Conservation (phyloP, 257 asterid genomes). For the Avicennia marina region DNA sequence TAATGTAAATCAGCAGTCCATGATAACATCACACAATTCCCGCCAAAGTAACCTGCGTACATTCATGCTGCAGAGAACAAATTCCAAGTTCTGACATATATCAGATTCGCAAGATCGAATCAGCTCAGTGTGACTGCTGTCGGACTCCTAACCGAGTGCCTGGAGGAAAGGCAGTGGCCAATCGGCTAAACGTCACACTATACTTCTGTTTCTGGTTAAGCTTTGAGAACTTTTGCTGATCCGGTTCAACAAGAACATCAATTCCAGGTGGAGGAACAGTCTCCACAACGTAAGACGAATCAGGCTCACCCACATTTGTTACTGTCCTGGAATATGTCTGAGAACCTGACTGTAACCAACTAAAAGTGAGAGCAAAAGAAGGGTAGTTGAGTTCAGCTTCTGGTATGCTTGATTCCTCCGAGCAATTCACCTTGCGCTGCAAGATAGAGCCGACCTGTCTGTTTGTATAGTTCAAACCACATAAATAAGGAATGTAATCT, state of each 20-base stretch:
- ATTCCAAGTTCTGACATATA: neutral
- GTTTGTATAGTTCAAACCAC: conserved; percentile 34
- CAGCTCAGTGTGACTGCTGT: conserved; percentile 17
- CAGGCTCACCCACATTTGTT: conserved; percentile 30
- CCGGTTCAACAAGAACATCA: conserved; percentile 28
- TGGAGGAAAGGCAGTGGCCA: neutral
- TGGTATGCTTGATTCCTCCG: conserved; percentile 15
- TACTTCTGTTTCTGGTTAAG: conserved; percentile 29
- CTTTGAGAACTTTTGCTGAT: conserved; percentile 17
- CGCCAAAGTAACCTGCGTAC: too few species aligned
- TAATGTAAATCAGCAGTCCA: too few species aligned
- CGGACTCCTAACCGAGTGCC: conserved; percentile 31
- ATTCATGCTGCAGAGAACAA: neutral
- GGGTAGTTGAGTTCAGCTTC: conserved; percentile 41
- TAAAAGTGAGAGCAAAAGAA: conserved; percentile 23
- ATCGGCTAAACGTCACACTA: conserved; percentile 24
- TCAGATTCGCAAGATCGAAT: neutral
- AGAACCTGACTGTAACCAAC: neutral
- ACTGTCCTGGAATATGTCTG: conserved; percentile 35
- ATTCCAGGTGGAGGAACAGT: conserved; percentile 23
- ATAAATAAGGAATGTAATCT: too few species aligned
- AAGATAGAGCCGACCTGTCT: conserved; percentile 17
- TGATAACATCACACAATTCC: too few species aligned
- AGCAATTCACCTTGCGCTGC: conserved; percentile 24
- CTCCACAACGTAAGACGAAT: conserved; percentile 19